Percentiles rank a stretch among this genome's conserved stretches.
Evolutionary conservation across 345 rosid species (phyloP).

Genomic region (Hypericum androsaemum): DNA sequence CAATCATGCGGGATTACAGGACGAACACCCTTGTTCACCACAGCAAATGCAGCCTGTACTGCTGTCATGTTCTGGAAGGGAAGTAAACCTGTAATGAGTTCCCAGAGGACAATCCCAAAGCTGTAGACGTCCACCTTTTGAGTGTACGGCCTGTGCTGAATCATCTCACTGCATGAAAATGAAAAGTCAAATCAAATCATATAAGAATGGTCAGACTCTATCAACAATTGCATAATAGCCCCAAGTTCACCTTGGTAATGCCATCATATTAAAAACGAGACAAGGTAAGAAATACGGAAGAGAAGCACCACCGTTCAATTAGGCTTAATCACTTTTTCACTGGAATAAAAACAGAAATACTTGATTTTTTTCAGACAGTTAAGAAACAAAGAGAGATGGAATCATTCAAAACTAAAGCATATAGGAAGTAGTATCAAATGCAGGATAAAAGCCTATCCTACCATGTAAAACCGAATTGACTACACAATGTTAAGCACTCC

Average conservation of each 20-base stretch:
- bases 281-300: too few species aligned
- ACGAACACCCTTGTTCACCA: conserved; percentile 22
- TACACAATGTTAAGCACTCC: too few species aligned
- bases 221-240: neutral
- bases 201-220: neutral
- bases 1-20: conserved; percentile 22
- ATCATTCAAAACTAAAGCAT: too few species aligned
- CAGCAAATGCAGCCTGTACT: conserved; percentile 29
- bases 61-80: conserved; percentile 29
- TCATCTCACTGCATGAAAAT: conserved; percentile 20
- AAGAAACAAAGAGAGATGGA: too few species aligned
- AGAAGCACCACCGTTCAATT: too few species aligned
- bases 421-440: too few species aligned
- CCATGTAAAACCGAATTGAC: too few species aligned
- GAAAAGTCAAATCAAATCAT: neutral
- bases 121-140: conserved; percentile 27
- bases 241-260: neutral
- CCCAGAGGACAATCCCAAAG: conserved; percentile 28
- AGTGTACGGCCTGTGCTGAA: conserved; percentile 24
- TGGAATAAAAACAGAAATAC: too few species aligned
- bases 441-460: too few species aligned
- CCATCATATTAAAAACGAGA: too few species aligned
- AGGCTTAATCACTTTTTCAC: too few species aligned
- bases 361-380: too few species aligned
- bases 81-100: conserved; percentile 21